Evolutionary conservation across 139 green algal genomes (phyloP).

Genomic region (Asterochloris erici): DNA sequence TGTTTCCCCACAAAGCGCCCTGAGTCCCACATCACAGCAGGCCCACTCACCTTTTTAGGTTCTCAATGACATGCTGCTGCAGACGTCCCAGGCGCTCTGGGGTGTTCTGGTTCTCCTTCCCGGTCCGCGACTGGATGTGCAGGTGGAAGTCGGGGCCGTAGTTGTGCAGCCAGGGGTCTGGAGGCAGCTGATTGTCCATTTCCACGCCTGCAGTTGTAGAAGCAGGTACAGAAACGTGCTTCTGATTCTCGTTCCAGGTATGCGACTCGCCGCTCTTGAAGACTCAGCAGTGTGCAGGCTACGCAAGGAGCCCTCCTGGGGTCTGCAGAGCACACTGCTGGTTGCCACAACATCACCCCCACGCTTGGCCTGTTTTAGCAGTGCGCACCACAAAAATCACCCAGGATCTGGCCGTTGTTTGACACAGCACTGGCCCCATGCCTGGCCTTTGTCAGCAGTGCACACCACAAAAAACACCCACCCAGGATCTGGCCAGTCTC

Average conservation of each 20-base stretch:
- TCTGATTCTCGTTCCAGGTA: background rate
- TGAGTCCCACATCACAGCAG: background rate
- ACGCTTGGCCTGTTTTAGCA: background rate
- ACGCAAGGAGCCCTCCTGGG: background rate
- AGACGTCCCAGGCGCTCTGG: constrained; percentile 43
- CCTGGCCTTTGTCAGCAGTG: background rate
- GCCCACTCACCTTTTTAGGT: constrained; percentile 14
- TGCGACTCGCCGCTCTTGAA: too few relatives aligned
- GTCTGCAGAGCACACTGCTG: background rate
- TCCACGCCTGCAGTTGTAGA: constrained; percentile 29
- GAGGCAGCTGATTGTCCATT: constrained; percentile 73
- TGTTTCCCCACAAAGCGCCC: background rate
- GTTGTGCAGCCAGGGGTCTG: constrained; percentile 92
- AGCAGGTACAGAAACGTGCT: background rate
- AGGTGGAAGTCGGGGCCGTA: constrained; percentile 73
- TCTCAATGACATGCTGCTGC: constrained; percentile 19
- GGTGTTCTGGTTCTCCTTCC: constrained; percentile 46
- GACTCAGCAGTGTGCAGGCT: too few relatives aligned
- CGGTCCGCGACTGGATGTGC: constrained; percentile 37
- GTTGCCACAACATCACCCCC: background rate
- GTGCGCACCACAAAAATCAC: background rate
- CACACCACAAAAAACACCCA: constrained; percentile 16
- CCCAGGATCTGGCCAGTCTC: constrained; percentile 84
- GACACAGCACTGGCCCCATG: background rate
- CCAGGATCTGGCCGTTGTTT: background rate